These are phyloP conservation scores for Xylariaceae sp. DNA, from an alignment of 2,329 filamentous ascomycete genomes.

Conservation along the genomic window DNA sequence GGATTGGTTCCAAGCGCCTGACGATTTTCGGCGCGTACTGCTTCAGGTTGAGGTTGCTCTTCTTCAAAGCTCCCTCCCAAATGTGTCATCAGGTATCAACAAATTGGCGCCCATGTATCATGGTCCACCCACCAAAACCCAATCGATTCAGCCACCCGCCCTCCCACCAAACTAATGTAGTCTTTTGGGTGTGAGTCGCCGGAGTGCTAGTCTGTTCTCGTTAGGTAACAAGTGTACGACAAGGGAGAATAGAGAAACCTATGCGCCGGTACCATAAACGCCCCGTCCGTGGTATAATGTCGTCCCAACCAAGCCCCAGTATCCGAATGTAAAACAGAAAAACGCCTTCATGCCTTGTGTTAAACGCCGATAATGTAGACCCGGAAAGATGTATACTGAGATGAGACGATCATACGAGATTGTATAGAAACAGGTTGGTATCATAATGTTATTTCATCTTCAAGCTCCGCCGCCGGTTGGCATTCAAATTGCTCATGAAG, in stretches of 20 bases:
- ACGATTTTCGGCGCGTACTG: slow-evolving; percentile 12
- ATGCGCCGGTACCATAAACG: slow-evolving; percentile 15
- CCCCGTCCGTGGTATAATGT: slow-evolving; percentile 16
- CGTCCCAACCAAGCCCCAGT: slow-evolving; percentile 2
- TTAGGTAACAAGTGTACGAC: slow-evolving; percentile 8
- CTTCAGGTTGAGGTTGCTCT: slow-evolving; percentile 5
- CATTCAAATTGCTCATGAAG: slow-evolving; percentile 34
- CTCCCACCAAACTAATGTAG: too few relatives aligned
- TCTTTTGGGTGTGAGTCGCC: too few relatives aligned
- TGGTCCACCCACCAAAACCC: slow-evolving; percentile 13
- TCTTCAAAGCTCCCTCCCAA: slow-evolving; percentile 8
- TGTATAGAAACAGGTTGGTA: neutral
- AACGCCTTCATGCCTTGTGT: slow-evolving; percentile 12
- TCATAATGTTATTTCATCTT: slow-evolving; percentile 25
- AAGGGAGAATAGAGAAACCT: neutral
- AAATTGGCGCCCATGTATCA: slow-evolving; percentile 14
- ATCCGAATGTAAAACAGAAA: slow-evolving; percentile 11
- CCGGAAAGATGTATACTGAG: slow-evolving; percentile 7
- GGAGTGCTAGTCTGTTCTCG: slow-evolving; percentile 3
- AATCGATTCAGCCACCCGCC: slow-evolving; percentile 10
- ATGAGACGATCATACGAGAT: slow-evolving; percentile 1
- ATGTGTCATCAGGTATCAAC: slow-evolving; percentile 19
- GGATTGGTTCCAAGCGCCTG: slow-evolving; percentile 11
- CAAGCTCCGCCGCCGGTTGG: slow-evolving; percentile 39
- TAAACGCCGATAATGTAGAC: slow-evolving; percentile 5